Conservation (phyloP, 2,329 filamentous ascomycete species). For the Ascochyta viciae-villosae region DNA sequence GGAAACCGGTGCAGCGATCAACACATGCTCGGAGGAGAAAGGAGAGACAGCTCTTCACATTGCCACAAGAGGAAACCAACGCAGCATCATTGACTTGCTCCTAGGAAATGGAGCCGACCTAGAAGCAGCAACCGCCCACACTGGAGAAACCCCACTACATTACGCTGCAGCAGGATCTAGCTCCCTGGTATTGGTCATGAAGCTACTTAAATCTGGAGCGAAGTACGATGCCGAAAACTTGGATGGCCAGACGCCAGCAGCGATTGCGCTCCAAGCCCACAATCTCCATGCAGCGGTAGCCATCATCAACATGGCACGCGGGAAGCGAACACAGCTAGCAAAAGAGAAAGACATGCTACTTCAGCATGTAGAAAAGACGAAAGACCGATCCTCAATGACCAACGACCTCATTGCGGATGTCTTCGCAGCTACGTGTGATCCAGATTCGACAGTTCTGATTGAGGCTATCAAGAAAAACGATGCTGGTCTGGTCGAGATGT, state of each 20-base stretch:
- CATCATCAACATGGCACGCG: slow-evolving; percentile 41
- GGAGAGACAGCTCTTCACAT: slow-evolving; percentile 44
- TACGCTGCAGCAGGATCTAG: slow-evolving; percentile 39
- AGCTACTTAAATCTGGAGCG: slow-evolving; percentile 38
- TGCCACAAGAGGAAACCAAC: slow-evolving; percentile 35
- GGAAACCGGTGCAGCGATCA: slow-evolving; percentile 36
- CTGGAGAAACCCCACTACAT: slow-evolving; percentile 42
- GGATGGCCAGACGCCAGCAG: slow-evolving; percentile 35
- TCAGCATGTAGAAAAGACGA: slow-evolving; percentile 37
- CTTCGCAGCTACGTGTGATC: slow-evolving; percentile 42
- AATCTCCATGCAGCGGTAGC: slow-evolving; percentile 41
- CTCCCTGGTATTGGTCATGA: slow-evolving; percentile 30
- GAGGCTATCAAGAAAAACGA: slow-evolving; percentile 44
- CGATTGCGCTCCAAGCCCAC: slow-evolving; percentile 33
- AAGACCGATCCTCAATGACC: slow-evolving; percentile 36
- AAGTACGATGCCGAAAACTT: slow-evolving; percentile 32
- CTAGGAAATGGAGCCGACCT: slow-evolving; percentile 32
- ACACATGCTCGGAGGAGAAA: slow-evolving; percentile 25
- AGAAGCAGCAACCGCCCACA: slow-evolving; percentile 28
- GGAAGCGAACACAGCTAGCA: slow-evolving; percentile 29
- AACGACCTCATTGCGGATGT: slow-evolving; percentile 45
- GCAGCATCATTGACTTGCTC: slow-evolving; percentile 37
- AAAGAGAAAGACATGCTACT: slow-evolving; percentile 46
- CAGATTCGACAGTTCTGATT: slow-evolving; percentile 42
- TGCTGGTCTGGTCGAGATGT: slow-evolving; percentile 35